Evolutionary conservation across 495 filamentous ascomycete genomes (phyloP).

Genomic region (Neurospora sp.): DNA sequence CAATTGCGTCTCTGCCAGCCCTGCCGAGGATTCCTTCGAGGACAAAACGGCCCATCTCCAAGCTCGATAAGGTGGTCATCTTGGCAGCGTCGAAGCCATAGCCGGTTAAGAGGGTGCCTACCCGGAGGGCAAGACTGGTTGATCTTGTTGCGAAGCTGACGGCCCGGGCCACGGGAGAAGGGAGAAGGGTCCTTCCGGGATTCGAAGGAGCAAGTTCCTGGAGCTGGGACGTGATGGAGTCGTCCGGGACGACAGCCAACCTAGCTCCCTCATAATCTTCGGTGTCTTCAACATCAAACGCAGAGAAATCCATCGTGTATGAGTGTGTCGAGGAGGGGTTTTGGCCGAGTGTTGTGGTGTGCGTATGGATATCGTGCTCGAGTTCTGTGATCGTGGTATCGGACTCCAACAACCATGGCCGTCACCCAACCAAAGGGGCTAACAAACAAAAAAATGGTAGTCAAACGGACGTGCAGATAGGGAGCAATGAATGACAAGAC

Average conservation of each 20-base stretch:
- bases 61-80: conserved; percentile 55
- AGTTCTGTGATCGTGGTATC: background rate
- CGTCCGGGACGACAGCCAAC: conserved; percentile 6
- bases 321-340: background rate
- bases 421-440: background rate
- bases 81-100: conserved; percentile 56
- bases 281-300: background rate
- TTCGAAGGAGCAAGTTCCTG: conserved; percentile 9
- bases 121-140: conserved; percentile 57
- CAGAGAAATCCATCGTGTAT: background rate
- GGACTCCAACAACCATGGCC: background rate
- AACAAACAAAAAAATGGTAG: background rate
- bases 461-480: background rate
- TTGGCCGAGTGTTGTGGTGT: background rate
- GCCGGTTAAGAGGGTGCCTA: conserved; percentile 58
- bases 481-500: background rate
- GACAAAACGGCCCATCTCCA: conserved; percentile 57
- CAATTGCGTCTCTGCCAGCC: conserved; percentile 58
- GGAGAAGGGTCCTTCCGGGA: conserved; percentile 53
- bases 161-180: conserved; percentile 54
- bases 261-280: background rate
- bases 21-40: conserved; percentile 57
- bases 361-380: background rate
- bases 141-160: conserved; percentile 61
- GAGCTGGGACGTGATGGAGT: conserved; percentile 9